A percentile compares a stretch with the other conserved stretches of the same genome.
These are phyloP conservation scores for Phytophthora hibernalis DNA, from an alignment of 352 stramenopile genomes.

Conservation along the genomic window DNA sequence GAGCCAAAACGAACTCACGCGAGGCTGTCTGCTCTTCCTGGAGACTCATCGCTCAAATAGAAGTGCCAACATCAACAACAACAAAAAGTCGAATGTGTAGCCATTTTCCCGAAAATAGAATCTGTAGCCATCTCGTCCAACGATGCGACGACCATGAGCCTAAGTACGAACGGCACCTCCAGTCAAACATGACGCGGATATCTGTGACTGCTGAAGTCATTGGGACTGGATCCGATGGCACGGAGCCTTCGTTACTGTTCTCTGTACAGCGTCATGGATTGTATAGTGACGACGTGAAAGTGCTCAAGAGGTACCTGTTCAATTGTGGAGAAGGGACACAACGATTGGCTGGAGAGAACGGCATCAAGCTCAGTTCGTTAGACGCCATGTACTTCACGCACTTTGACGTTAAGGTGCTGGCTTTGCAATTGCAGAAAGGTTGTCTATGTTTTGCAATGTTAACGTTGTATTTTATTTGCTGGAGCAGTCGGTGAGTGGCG, in stretches of 20 bases:
- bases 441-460: background rate
- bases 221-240: conserved; percentile 69
- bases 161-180: conserved; percentile 19
- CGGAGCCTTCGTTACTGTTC: conserved; percentile 72
- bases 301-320: conserved; percentile 74
- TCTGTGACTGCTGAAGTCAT: conserved; percentile 61
- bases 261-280: conserved; percentile 67
- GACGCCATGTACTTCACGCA: conserved; percentile 78
- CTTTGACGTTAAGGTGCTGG: conserved; percentile 58
- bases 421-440: background rate
- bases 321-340: conserved; percentile 80
- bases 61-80: no score
- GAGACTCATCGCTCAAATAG: conserved; percentile 17
- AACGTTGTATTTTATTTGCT: background rate
- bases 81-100: conserved; percentile 18
- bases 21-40: conserved; percentile 47
- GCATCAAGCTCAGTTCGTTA: conserved; percentile 73
- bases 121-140: conserved; percentile 10
- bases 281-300: conserved; percentile 66
- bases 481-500: conserved; percentile 63
- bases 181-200: conserved; percentile 21
- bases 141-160: conserved; percentile 17
- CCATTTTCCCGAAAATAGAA: conserved; percentile 24
- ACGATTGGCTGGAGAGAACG: conserved; percentile 70
- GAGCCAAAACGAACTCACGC: conserved; percentile 46